Evolutionary conservation across 2,329 filamentous ascomycete genomes (phyloP), one percentile per base, ranked within the genome.

Genomic region (Alternaria infectoria): DNA sequence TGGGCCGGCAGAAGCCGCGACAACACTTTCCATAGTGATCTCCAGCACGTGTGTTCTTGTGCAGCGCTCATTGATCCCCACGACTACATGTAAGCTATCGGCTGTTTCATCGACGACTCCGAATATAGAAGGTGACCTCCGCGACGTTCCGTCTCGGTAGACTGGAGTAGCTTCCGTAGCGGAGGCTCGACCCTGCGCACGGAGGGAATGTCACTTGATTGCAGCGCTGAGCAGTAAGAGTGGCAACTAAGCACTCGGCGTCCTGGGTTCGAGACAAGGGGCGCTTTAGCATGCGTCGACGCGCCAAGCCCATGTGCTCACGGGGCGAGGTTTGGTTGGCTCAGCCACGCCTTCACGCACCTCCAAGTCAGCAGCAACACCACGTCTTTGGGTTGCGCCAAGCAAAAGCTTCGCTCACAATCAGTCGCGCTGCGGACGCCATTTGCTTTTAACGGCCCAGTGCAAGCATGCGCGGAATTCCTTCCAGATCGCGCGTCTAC

Each of bases 371-470:
- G 52, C 61, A 61, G 49, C 62, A 58, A 36, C 50, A 47, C 56
- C 11, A 49, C 62, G 28, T 57, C 58, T 47, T 43, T 44, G 32
- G 44, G 25, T 50, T 51, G 44, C 25, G 63, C 67, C 65, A 66
- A 69, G 65, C 61, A 56, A 66, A 62, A 64, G 61, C 64, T 65
- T 65, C 64, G 59, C 58, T 49, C 28, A 45, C 10, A 45, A 25
- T 30, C 58, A 54, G 46, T 46, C 46, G 52, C 59, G 44, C 45
- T 61, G 49, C 57, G 50, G 28, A 54, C 21, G 61, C 45, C 56
- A 57, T 51, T 67, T 69, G 58, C 66, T 70, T 64, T 67, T 70
- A 62, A 65, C 58, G 56, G 47, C 54, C 36, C 55, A 62, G 57
- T 49, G 66, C 60, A 66, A 56, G 63, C 65, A 68, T 68, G 68